A percentile compares a stretch with the other conserved stretches of the same genome.
Evolutionary conservation across 176 grass and related monocot species (phyloP).

Genomic region (Bolboschoenus planiculmis): DNA sequence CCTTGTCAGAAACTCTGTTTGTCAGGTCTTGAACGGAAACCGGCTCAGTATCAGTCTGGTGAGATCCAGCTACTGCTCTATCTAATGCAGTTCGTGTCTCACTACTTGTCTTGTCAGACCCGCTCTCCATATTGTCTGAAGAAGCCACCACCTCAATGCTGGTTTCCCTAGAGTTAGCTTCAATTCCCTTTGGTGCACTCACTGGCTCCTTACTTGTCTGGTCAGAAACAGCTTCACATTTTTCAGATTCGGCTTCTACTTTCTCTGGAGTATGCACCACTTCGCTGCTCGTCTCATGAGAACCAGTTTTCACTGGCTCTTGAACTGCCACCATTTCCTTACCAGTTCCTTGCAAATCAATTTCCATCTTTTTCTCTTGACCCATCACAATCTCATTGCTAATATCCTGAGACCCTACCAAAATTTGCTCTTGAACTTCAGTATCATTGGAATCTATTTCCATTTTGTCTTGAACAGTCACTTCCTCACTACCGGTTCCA

Average conservation of each 20-base stretch:
- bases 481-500: not conserved
- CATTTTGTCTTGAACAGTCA: slow-evolving; percentile 11
- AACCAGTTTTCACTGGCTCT: slow-evolving; percentile 2
- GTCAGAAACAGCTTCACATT: not conserved
- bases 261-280: not conserved
- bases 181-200: not conserved
- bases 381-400: not conserved
- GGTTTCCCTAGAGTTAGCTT: not conserved
- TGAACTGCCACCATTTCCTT: not conserved
- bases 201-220: not conserved
- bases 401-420: not conserved
- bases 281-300: not conserved
- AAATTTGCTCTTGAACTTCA: not conserved
- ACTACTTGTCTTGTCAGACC: not conserved
- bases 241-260: slow-evolving; percentile 1
- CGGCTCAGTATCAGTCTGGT: not conserved
- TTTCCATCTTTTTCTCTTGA: not conserved
- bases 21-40: not conserved
- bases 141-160: not conserved
- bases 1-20: not conserved
- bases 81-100: not conserved
- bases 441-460: slow-evolving; percentile 8
- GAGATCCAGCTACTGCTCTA: not conserved
- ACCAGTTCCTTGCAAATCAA: not conserved
- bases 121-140: not conserved